phyloP scores from a whole-genome alignment of 2,329 filamentous ascomycete genomes.

The Fusarium sp. region DNA sequence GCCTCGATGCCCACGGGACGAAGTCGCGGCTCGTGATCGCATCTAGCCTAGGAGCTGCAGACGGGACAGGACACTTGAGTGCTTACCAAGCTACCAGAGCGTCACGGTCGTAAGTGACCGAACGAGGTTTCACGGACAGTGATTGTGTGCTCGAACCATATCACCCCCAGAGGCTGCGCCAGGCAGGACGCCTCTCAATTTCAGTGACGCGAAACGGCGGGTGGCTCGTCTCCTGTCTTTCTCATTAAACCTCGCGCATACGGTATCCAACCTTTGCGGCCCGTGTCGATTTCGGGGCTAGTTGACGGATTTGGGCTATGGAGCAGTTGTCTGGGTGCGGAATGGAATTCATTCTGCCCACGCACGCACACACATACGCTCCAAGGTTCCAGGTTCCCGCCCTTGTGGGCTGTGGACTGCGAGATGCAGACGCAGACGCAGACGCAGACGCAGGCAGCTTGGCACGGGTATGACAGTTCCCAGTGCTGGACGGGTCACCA shows the following conservation, averaged over 20 bases:
- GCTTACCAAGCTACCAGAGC: background rate
- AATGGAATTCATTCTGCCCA: constrained; percentile 20
- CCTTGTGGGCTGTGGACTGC: constrained; percentile 2
- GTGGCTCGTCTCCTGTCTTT: constrained; percentile 10
- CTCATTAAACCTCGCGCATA: constrained; percentile 26
- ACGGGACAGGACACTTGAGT: background rate
- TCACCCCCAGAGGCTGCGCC: constrained; percentile 15
- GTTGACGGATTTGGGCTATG: background rate
- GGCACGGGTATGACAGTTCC: constrained; percentile 15
- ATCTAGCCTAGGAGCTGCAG: background rate
- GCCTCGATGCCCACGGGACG: background rate
- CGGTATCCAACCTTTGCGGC: constrained; percentile 7
- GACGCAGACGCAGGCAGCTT: background rate
- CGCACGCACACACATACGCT: background rate
- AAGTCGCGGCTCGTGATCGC: constrained; percentile 12
- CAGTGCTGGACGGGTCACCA: constrained; percentile 1
- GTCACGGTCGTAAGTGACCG: background rate
- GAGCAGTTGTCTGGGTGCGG: constrained; percentile 18
- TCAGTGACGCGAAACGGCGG: constrained; percentile 26
- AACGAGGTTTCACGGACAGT: constrained; percentile 16
- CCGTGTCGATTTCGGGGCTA: constrained; percentile 16
- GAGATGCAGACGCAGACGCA: background rate
- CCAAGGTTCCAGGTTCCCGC: constrained; percentile 1
- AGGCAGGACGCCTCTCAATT: constrained; percentile 25
- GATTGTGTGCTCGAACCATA: constrained; percentile 20